Evolutionary conservation across 2,329 filamentous ascomycete species (phyloP), one percentile per base, ranked within the genome.

Genomic region (Ceratocystis albifundus): DNA sequence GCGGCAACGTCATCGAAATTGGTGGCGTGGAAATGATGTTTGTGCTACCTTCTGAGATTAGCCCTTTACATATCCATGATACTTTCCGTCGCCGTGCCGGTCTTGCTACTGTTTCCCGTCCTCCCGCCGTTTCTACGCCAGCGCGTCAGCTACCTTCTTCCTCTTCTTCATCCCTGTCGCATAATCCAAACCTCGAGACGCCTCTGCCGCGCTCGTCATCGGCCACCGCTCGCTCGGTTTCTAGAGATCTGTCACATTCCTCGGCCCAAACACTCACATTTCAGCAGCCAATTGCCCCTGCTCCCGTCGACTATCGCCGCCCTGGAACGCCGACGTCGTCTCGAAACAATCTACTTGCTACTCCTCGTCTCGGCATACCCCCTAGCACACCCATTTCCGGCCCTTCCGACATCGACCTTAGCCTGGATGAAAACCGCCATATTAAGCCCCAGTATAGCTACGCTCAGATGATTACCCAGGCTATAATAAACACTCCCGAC

Each of bases 1-100:
- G 92, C 71, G 94, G 94, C 67, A 87, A 93, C 74, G 90, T 97
- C 55, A 87, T 99, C 67, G 91, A 96, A 73, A 89, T 97, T 72
- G 88, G 88, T 71, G 89, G 89, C 65, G 89, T 94, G 0, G 93
- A 99, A 78, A 99, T 99, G 94, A 93, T 97, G 80, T 99, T 99
- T 75, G 90, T 96, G 61, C 84, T 96, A n/a, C 93, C 94, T 0
- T 85, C 84, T 28, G 87, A 89, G 70, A 80, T 84, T 59, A 80
- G 79, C 66, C 83, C 84, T 28, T 80, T 91, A 30, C 80, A 83
- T 61, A 86, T 95, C 68, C 84, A 88, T 72, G 81, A 81, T 25
- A 83, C 78, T 71, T 91, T 88, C 72, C 81, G 89, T 17, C 83
- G 88, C 70, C 85, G 88, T 59, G 86, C 88, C 41, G 81, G 84